These are phyloP conservation scores for Calvatia gigantea DNA, from an alignment of 768 basidiomycete species.

Conservation along the genomic window DNA sequence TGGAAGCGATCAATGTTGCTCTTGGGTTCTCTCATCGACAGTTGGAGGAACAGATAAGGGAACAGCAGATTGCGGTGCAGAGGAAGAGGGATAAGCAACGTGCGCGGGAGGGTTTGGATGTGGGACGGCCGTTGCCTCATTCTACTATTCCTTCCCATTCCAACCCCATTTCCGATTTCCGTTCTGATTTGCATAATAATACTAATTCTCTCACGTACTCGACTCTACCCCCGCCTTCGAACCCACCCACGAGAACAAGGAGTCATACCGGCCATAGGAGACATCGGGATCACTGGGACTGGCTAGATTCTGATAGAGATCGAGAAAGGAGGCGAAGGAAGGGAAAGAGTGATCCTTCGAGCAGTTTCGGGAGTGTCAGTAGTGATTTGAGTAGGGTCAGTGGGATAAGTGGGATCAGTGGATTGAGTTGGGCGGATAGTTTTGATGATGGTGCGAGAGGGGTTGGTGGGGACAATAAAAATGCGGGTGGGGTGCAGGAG, in stretches of 20 bases:
- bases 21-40: background rate
- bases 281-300: background rate
- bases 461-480: slow-evolving; percentile 4
- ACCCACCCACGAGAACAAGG: too few relatives aligned
- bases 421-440: background rate
- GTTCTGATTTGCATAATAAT: too few relatives aligned
- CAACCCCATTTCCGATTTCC: too few relatives aligned
- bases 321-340: background rate
- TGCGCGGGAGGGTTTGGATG: background rate
- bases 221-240: too few relatives aligned
- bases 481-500: slow-evolving; percentile 9
- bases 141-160: too few relatives aligned
- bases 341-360: background rate
- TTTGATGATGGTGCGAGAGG: background rate
- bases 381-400: background rate
- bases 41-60: background rate
- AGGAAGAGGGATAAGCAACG: background rate
- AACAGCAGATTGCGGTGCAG: background rate
- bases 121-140: too few relatives aligned
- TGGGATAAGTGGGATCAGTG: background rate
- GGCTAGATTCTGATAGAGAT: background rate
- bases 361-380: slow-evolving; percentile 1
- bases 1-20: background rate
- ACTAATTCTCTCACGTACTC: too few relatives aligned
- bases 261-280: background rate